A percentile compares a stretch with the other conserved stretches of the same genome.
phyloP scores from a whole-genome alignment of 129 eudicot genomes.

The Flaveria bidentis region DNA sequence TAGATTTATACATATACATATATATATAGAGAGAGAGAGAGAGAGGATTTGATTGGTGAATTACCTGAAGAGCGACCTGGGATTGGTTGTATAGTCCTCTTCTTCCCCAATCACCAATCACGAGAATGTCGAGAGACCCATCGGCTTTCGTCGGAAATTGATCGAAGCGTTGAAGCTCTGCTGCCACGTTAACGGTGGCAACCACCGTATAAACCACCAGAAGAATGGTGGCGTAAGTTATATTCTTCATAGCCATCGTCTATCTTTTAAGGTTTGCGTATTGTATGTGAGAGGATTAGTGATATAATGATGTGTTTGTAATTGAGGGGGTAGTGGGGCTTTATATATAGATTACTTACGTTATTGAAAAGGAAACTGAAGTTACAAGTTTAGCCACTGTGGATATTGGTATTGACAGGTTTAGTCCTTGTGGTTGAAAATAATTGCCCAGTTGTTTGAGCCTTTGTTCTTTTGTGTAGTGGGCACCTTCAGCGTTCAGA shows the following conservation, averaged over 20 bases:
- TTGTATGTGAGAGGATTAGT: background rate
- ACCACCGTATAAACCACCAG: conserved; percentile 14
- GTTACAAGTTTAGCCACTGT: background rate
- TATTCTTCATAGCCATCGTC: conserved; percentile 8
- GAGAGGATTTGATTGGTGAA: background rate
- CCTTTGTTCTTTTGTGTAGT: background rate
- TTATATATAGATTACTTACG: conserved; percentile 19
- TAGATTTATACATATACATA: background rate
- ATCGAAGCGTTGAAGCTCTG: conserved; percentile 46
- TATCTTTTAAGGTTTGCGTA: background rate
- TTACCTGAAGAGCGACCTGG: conserved; percentile 67
- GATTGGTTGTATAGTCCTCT: conserved; percentile 70
- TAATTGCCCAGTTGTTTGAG: background rate
- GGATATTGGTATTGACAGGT: conserved; percentile 3
- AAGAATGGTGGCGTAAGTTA: conserved; percentile 26
- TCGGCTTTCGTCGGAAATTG: conserved; percentile 44
- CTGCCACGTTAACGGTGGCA: conserved; percentile 31
- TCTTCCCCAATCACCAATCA: conserved; percentile 91
- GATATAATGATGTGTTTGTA: background rate
- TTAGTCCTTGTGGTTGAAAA: conserved; percentile 13
- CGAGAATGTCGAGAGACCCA: conserved; percentile 57
- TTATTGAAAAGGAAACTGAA: background rate
- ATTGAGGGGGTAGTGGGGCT: background rate
- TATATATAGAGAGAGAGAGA: too few species aligned
- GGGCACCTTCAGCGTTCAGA: background rate